Evolutionary conservation across 345 rosid genomes (phyloP).

Genomic region (Crucihimalaya himalaica): DNA sequence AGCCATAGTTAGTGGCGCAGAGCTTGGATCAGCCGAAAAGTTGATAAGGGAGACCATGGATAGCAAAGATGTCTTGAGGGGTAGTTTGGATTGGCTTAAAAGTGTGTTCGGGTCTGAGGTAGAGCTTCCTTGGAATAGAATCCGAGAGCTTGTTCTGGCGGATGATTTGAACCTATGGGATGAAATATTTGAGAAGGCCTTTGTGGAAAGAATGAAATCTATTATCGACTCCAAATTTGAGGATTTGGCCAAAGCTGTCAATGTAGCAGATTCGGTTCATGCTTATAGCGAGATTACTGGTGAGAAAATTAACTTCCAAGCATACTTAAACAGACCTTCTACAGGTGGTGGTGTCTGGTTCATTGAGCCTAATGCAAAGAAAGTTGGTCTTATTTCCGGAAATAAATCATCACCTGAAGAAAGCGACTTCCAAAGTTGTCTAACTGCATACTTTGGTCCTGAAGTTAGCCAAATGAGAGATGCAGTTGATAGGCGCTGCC

Average conservation of each 20-base stretch:
- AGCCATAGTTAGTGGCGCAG: constrained; percentile 64
- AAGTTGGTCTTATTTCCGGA: constrained; percentile 49
- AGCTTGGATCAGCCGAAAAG: constrained; percentile 83
- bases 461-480: constrained; percentile 85
- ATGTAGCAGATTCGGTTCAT: constrained; percentile 55
- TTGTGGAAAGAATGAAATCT: constrained; percentile 81
- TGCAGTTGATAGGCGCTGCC: constrained; percentile 79
- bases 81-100: constrained; percentile 95
- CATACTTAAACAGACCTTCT: constrained; percentile 78
- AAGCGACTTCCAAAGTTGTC: constrained; percentile 75
- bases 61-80: constrained; percentile 80
- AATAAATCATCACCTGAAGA: constrained; percentile 57
- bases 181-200: constrained; percentile 95
- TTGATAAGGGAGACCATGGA: constrained; percentile 77
- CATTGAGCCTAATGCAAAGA: constrained; percentile 70
- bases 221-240: constrained; percentile 69
- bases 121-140: constrained; percentile 96
- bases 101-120: constrained; percentile 93
- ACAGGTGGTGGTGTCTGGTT: constrained; percentile 98
- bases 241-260: constrained; percentile 57
- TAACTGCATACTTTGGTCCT: constrained; percentile 85
- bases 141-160: constrained; percentile 80
- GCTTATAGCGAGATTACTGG: constrained; percentile 48
- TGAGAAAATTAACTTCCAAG: constrained; percentile 67
- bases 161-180: constrained; percentile 95